Evolutionary conservation across 331 rosid species (phyloP).

Genomic region (Prunus yedoensis): DNA sequence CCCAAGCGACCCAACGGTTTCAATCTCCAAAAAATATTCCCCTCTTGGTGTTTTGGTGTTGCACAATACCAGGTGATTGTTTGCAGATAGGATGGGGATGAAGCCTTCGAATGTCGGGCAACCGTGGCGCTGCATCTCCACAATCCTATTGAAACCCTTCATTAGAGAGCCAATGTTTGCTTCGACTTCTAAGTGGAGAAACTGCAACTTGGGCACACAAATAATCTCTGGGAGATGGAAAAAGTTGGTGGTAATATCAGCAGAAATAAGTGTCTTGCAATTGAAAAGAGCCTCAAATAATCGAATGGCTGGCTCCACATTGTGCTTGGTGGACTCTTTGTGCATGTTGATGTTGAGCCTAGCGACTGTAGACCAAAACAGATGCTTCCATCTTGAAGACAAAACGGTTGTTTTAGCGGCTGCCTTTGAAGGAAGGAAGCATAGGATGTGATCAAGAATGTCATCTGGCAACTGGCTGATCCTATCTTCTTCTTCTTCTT

Average conservation of each 20-base stretch:
- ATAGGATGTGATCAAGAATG: background rate
- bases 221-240: background rate
- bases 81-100: background rate
- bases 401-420: background rate
- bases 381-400: background rate
- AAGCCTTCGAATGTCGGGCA: too few relatives aligned
- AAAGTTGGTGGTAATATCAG: background rate
- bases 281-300: background rate
- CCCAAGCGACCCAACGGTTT: background rate
- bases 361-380: background rate
- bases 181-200: background rate
- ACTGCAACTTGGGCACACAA: background rate
- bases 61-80: background rate
- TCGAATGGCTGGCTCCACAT: background rate
- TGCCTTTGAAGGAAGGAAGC: background rate
- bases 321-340: background rate
- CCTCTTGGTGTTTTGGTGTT: too few relatives aligned
- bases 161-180: too few relatives aligned
- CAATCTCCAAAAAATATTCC: background rate
- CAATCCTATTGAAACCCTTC: background rate
- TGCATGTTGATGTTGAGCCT: background rate
- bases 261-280: background rate
- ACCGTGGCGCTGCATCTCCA: background rate
- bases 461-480: background rate
- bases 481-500: background rate